A percentile compares a stretch with the other conserved stretches of the same genome.
Conservation (phyloP, 208 protist species). For the Tritrichomonas foetus region DNA sequence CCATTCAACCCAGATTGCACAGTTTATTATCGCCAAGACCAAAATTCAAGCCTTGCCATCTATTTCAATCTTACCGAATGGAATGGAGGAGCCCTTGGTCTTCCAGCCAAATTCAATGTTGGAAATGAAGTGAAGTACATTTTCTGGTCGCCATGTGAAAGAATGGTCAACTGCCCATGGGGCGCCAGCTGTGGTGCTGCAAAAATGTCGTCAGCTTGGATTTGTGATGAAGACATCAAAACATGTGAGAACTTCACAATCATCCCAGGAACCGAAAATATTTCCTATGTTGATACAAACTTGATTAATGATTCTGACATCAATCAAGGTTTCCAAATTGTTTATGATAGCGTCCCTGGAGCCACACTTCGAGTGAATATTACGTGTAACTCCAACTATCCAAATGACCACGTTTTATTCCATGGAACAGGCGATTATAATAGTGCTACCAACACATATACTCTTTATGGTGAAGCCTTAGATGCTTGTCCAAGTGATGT, state of each 20-base stretch:
- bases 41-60: too few relatives aligned
- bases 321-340: not conserved
- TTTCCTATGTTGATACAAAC: not conserved
- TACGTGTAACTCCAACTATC: not conserved
- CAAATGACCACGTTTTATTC: constrained; percentile 1
- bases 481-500: not conserved
- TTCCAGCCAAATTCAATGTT: too few relatives aligned
- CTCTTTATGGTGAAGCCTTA: not conserved
- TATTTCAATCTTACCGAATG: too few relatives aligned
- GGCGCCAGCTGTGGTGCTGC: too few relatives aligned
- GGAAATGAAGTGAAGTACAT: too few relatives aligned
- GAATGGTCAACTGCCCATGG: too few relatives aligned
- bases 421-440: not conserved
- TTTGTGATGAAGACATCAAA: not conserved
- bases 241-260: not conserved
- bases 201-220: not conserved
- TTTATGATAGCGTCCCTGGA: not conserved
- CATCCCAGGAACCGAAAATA: not conserved
- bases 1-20: too few relatives aligned
- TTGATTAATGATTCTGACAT: not conserved
- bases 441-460: not conserved
- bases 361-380: too few relatives aligned
- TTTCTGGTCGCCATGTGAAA: too few relatives aligned
- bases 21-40: too few relatives aligned
- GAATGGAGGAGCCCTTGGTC: too few relatives aligned